Base-by-base conservation (phyloP, 139 green algal species). In the Coelastrella sp. region DNA sequence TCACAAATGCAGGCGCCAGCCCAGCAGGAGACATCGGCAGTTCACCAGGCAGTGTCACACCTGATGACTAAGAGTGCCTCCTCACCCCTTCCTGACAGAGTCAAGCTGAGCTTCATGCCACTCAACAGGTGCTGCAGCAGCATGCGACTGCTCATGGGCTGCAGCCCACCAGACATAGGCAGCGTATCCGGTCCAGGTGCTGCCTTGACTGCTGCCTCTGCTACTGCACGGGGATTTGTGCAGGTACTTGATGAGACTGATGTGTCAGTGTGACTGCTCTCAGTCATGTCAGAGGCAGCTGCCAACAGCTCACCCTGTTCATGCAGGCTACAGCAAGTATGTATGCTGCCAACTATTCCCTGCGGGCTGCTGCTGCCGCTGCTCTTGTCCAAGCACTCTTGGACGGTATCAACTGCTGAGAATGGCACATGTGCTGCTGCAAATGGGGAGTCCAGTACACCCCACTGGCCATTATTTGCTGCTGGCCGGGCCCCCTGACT, bases 41-140 rank as follows among this genome's bases (percentile, higher is more conserved):
- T 1, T 49, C 35, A 1, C 1, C 35, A 49, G 35, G 35, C 35
- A 49, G 35, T 49, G 35, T 49, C 35, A 7, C 82, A 87, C 82
- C 82, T 87, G 63, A 87, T 25, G 9, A 87, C 82, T 6, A 27
- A 8, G 49, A 89, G 72, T 12, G n/a, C 56, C 56, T 89, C 84
- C 22, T 89, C 84, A 10, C 72, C 27, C 49, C 84, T 68, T 24
- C 84, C 84, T 17, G 72, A 83, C 84, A 89, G 49, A 7, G 57
- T 79, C 35, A 89, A 57, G 27, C 27, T 58, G 49, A 89, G 72
- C 70, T 82, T 89, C 84, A 89, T 89, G 84, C 70, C 84, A 25
- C 19, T 12, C 56, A 89, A 72, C 84, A 89, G 17, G 68, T 89
- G 84, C 70, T 83, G 70, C 84, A 89, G 84, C 84, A 89, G 70